phyloP scores from a whole-genome alignment of 352 stramenopile genomes.

The Saprolegnia diclina region DNA sequence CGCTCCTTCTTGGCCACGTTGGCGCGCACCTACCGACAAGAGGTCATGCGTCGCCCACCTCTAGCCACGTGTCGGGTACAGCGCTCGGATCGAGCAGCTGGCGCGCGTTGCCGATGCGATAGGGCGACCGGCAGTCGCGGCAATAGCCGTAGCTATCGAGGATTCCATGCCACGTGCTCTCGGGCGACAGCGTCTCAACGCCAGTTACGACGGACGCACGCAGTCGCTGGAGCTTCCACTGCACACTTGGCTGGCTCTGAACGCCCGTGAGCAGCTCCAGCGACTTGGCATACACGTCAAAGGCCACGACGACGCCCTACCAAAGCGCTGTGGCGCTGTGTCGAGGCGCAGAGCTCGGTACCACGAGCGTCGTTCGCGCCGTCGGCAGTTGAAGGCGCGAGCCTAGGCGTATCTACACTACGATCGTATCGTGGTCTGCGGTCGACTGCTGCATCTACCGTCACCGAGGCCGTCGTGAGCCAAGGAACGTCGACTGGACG shows the following conservation, averaged over 20 bases:
- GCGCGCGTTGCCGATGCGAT: not conserved
- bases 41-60: too few relatives aligned
- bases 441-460: not conserved
- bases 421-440: not conserved
- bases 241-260: not conserved
- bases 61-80: not conserved
- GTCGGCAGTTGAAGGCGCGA: not conserved
- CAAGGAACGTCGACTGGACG: not conserved
- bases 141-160: conserved; percentile 11
- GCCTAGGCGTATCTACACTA: not conserved
- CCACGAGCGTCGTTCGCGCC: not conserved
- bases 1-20: not conserved
- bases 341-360: not conserved
- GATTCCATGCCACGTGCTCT: conserved; percentile 19
- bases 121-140: not conserved
- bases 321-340: not conserved
- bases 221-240: not conserved
- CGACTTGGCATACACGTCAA: not conserved
- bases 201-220: not conserved
- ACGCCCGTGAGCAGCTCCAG: not conserved
- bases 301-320: conserved; percentile 3
- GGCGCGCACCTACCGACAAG: too few relatives aligned
- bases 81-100: not conserved
- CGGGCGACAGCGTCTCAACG: not conserved
- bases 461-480: not conserved